phyloP scores from a whole-genome alignment of 768 basidiomycete genomes.

The Leccinellum albellum region DNA sequence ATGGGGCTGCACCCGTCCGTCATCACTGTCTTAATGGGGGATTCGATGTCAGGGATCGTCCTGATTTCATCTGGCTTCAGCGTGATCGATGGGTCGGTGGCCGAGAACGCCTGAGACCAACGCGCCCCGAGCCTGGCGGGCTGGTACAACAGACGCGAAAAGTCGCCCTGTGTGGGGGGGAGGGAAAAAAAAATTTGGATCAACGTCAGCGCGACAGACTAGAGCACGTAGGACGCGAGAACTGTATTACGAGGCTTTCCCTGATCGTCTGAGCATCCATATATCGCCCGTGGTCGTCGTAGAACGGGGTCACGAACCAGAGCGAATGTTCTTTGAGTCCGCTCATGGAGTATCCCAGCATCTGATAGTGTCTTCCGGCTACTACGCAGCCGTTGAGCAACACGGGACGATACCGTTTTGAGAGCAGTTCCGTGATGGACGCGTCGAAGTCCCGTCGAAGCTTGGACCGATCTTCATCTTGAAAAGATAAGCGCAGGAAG shows the following conservation, averaged over 20 bases:
- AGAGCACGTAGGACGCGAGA: background rate
- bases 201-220: background rate
- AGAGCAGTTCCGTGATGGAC: conserved; percentile 32
- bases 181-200: background rate
- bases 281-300: conserved; percentile 16
- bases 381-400: conserved; percentile 35
- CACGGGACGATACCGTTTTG: conserved; percentile 31
- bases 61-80: conserved; percentile 35
- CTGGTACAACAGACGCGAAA: conserved; percentile 32
- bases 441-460: conserved; percentile 32
- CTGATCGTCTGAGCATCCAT: conserved; percentile 30
- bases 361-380: conserved; percentile 42
- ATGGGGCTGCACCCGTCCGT: conserved; percentile 53
- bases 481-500: conserved; percentile 47
- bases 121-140: conserved; percentile 52
- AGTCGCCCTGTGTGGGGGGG: conserved; percentile 35
- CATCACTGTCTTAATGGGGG: conserved; percentile 33
- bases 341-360: conserved; percentile 53
- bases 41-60: conserved; percentile 28
- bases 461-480: conserved; percentile 42
- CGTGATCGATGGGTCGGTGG: conserved; percentile 44
- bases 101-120: conserved; percentile 52
- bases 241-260: conserved; percentile 30
- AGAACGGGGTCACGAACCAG: conserved; percentile 47
- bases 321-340: conserved; percentile 48